Evolutionary conservation across 371 early-diverging fungal genomes (phyloP), one percentile per base, ranked within the genome.

Genomic region (Rhizomucor miehei): DNA sequence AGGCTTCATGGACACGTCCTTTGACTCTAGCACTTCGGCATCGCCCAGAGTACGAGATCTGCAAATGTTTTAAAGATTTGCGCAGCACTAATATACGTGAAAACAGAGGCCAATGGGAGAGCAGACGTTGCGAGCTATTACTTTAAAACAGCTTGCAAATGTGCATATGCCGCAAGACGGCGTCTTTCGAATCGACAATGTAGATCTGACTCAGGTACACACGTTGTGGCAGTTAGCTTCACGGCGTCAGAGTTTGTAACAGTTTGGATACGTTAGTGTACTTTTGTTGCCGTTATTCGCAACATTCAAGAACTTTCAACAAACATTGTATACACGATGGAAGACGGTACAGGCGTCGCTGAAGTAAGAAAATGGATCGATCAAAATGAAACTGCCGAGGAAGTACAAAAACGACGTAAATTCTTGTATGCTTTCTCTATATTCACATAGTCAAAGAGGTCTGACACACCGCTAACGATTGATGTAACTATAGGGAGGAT

Each of bases 321-420:
- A 51, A 75, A 81, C 52, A 52, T 73, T 16, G 66, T 71, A 14
- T 92, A 88, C 62, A 66, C 69, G 17, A 56, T 94, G 20, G 89
- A 92, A 47, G 94, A 94, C 59, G 92, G 91, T 9, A 88, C 91
- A 13, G 89, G 88, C 17, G 59, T 59, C 45, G 73, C 88, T 16
- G 92, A 91, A 39, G 86, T 84, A 21, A 77, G 81, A 53, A 69
- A 79, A 55, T 92, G 83, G 82, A 24, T 80, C 16, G 80, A 82
- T 23, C 64, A 65, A 34, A 61, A 61, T 50, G 74, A 70, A 37
- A 60, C 54, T 17, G 56, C 60, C 9, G 75, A 66, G 8, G 73
- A 68, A 25, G 60, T 45, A 53, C 57, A 49, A 29, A 49, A 37
- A 19, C 54, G 59, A 20, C 51, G 60, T 24, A 57, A 62, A 50